Base-by-base conservation (phyloP, 1,284 basidiomycete genomes). In the Neolentinus lepideus region DNA sequence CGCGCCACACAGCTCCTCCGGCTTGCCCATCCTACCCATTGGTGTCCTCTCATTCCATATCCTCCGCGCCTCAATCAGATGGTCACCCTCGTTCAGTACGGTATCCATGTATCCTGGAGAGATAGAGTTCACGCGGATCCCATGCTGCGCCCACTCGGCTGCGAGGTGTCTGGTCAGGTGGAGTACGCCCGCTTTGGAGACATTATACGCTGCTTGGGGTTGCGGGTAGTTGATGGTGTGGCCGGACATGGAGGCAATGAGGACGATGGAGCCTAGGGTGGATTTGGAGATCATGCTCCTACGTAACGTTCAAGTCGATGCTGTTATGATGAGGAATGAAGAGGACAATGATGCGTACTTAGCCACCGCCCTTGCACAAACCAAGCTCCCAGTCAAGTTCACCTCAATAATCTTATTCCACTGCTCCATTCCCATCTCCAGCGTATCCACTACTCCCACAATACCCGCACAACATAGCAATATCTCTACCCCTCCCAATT, bases 21-120 rank as follows among this genome's bases (percentile, higher is more conserved):
- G 68, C 56, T 71, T 63, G 0, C 72, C 73, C 69, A 76, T 74
- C 47, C 74, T 63, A 0, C 73, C 74, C 69, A 75, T 69, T 4
- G 74, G 74, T 56, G 68, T 76, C 52, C 71, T 67, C 33, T 65
- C 66, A 8, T 62, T 57, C 72, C 71, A 76, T 21, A 69, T 64
- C 9, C 58, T 57, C 50, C 68, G 64, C 14, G 64, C 66, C 12
- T 64, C 61, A 16, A 62, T 69, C 9, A 73, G 59, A 1, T 66
- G 67, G 0, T 66, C 62, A 9, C 69, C 70, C 45, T 68, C 63
- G 31, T 75, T 77, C 60, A 75, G 62, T 43, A 69, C 65, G 1
- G 75, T 76, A 54, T 75, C 70, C 69, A 75, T 74, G 58, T 74
- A 75, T n/a, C 75, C 75, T 8, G 74, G 73, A 48, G 69, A 71